phyloP scores from a whole-genome alignment of 2,329 filamentous ascomycete species.

The Penicillium oxalicum region DNA sequence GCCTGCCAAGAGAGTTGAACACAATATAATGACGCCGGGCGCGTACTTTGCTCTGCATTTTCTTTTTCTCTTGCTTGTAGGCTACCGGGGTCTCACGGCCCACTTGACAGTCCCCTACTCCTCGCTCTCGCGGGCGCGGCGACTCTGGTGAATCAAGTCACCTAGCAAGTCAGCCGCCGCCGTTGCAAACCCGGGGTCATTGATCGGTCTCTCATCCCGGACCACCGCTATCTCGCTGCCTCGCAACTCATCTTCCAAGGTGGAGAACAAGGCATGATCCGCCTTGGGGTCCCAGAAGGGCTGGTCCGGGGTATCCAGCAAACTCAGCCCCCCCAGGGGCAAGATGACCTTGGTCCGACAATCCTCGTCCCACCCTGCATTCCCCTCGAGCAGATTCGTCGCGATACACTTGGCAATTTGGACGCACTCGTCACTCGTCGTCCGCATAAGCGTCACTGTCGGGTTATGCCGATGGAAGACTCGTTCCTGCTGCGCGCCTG shows the following conservation, averaged over 20 bases:
- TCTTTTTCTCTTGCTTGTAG: not conserved
- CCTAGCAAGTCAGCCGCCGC: slow-evolving; percentile 19
- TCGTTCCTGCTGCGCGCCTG: slow-evolving; percentile 24
- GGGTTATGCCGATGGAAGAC: slow-evolving; percentile 61
- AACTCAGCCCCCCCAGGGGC: slow-evolving; percentile 56
- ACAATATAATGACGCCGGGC: slow-evolving; percentile 1
- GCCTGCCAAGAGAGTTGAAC: not conserved
- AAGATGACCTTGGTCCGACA: slow-evolving; percentile 45
- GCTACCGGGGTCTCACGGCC: not conserved
- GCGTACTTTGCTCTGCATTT: not conserved
- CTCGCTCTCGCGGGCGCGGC: too few relatives aligned
- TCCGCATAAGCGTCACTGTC: slow-evolving; percentile 60
- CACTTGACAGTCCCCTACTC: not conserved
- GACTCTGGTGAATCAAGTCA: slow-evolving; percentile 12
- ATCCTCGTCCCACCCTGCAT: slow-evolving; percentile 29
- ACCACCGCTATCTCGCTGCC: slow-evolving; percentile 47
- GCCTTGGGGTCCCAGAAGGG: slow-evolving; percentile 50
- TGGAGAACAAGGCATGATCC: slow-evolving; percentile 44
- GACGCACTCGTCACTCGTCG: slow-evolving; percentile 52
- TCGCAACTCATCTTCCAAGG: slow-evolving; percentile 46
- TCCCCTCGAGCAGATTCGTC: slow-evolving; percentile 44
- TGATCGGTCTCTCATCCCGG: slow-evolving; percentile 39
- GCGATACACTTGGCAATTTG: slow-evolving; percentile 54
- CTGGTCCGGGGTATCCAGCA: slow-evolving; percentile 50
- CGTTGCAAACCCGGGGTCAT: slow-evolving; percentile 27